phyloP scores from a whole-genome alignment of 1,139 yeast genomes.

The Kodamaea fungicola region DNA sequence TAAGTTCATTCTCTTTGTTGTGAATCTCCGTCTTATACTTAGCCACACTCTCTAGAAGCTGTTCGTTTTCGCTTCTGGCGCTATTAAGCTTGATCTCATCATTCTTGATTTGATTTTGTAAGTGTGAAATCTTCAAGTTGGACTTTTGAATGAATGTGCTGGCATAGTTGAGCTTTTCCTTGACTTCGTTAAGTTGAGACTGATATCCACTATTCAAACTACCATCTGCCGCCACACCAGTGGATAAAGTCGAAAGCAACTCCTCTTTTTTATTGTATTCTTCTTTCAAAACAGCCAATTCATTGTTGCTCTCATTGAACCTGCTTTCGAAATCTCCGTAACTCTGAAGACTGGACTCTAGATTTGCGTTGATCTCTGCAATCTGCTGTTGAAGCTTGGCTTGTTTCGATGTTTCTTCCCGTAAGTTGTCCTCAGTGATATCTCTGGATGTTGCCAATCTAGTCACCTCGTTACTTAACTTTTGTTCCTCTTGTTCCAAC shows the following conservation, averaged over 20 bases:
- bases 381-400: conserved; percentile 16
- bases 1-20: conserved; percentile 42
- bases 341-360: conserved; percentile 29
- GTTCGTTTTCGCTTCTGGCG: conserved; percentile 54
- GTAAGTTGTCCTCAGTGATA: conserved; percentile 50
- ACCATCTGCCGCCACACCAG: conserved; percentile 89
- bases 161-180: conserved; percentile 52
- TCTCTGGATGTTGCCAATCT: conserved; percentile 64
- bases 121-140: conserved; percentile 55
- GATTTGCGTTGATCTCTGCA: conserved; percentile 12
- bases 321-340: conserved; percentile 28
- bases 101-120: conserved; percentile 48
- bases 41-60: conserved; percentile 41
- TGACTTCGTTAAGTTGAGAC: conserved; percentile 67
- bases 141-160: conserved; percentile 59
- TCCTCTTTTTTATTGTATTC: conserved; percentile 70
- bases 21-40: conserved; percentile 37
- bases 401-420: conserved; percentile 39
- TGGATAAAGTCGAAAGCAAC: conserved; percentile 73
- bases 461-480: conserved; percentile 63
- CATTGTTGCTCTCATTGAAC: conserved; percentile 42
- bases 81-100: conserved; percentile 51
- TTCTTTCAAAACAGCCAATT: conserved; percentile 43
- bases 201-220: conserved; percentile 61
- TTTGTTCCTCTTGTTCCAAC: conserved; percentile 57